Evolutionary conservation across 306 rosid species (phyloP).

Genomic region (Fragaria ananassa): DNA sequence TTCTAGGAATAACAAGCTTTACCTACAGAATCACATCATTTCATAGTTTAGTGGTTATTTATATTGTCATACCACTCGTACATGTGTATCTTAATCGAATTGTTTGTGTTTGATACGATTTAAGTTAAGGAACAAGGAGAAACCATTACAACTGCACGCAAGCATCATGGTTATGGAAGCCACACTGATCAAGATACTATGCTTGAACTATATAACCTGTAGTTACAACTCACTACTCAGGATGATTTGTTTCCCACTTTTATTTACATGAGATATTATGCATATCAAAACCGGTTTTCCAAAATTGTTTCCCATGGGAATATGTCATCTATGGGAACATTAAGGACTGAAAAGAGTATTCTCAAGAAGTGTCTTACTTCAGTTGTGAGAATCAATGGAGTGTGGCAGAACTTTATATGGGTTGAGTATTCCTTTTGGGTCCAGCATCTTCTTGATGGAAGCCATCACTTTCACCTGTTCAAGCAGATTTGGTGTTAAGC

Average conservation of each 20-base stretch:
- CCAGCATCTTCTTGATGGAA: slow-evolving; percentile 83
- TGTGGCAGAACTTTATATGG: slow-evolving; percentile 93
- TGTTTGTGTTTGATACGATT: background rate
- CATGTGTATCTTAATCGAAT: background rate
- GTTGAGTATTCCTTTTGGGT: slow-evolving; percentile 82
- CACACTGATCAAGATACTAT: background rate
- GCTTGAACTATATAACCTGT: background rate
- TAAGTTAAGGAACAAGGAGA: background rate
- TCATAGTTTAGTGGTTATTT: background rate
- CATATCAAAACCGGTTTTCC: background rate
- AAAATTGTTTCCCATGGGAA: background rate
- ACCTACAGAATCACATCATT: background rate
- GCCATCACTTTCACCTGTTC: slow-evolving; percentile 79
- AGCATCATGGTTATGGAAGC: background rate
- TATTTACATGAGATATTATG: background rate
- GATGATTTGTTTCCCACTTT: background rate
- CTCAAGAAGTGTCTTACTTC: slow-evolving; percentile 20
- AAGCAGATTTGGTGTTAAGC: slow-evolving; percentile 17
- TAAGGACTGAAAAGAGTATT: background rate
- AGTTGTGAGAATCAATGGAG: slow-evolving; percentile 34
- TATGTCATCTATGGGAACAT: background rate
- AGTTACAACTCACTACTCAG: background rate
- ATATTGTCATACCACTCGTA: background rate
- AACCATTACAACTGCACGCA: background rate
- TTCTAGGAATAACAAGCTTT: background rate